Conservation (phyloP, 2,329 filamentous ascomycete genomes). For the Alternaria sp. region DNA sequence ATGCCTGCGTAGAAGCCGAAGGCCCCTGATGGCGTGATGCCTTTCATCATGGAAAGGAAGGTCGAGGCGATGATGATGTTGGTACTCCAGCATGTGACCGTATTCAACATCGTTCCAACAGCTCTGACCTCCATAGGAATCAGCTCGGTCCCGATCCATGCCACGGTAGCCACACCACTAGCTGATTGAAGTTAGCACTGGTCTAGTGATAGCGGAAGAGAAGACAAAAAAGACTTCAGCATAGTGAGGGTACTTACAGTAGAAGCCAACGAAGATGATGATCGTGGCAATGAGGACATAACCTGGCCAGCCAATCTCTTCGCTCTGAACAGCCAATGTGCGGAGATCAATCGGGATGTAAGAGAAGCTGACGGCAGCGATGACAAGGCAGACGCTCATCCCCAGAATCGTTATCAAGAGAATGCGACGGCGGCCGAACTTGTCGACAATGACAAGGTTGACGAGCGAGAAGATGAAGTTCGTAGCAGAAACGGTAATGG, state of each 20-base stretch:
- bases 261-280: constrained; percentile 47
- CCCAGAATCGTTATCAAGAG: constrained; percentile 57
- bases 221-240: not conserved
- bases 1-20: constrained; percentile 50
- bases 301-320: constrained; percentile 41
- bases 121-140: constrained; percentile 48
- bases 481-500: constrained; percentile 78
- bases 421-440: constrained; percentile 76
- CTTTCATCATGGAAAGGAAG: constrained; percentile 50
- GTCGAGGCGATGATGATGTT: constrained; percentile 48
- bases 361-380: constrained; percentile 76
- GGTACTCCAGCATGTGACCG: constrained; percentile 41
- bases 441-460: constrained; percentile 78
- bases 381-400: constrained; percentile 74
- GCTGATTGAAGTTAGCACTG: not conserved
- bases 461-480: constrained; percentile 82
- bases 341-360: constrained; percentile 60
- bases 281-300: constrained; percentile 47
- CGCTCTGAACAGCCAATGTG: constrained; percentile 40
- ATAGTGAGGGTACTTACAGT: constrained; percentile 13
- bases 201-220: not conserved
- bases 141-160: constrained; percentile 39
- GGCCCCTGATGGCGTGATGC: constrained; percentile 44
- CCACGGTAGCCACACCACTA: not conserved
- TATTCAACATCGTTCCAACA: constrained; percentile 47